phyloP scores from a whole-genome alignment of 768 basidiomycete genomes.

The Cystobasidium onofrii region DNA sequence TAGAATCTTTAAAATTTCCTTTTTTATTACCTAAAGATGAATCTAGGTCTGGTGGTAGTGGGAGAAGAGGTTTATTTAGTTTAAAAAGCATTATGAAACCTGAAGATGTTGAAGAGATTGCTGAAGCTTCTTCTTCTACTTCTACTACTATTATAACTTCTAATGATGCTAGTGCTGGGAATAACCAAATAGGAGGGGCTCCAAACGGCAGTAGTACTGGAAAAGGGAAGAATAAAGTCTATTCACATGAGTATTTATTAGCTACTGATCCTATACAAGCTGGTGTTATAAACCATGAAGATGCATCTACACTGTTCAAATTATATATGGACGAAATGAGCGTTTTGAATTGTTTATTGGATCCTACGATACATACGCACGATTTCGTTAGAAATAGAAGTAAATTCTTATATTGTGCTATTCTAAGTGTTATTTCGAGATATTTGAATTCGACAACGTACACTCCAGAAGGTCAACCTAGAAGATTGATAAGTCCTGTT shows the following conservation, averaged over 20 bases:
- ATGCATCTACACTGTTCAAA: conserved; percentile 28
- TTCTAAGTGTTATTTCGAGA: conserved; percentile 25
- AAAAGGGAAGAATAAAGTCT: not conserved
- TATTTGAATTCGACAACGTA: conserved; percentile 23
- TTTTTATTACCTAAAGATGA: conserved; percentile 19
- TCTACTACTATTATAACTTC: no score
- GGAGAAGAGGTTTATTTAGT: conserved; percentile 20
- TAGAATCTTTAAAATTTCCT: conserved; percentile 18
- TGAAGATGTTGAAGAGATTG: conserved; percentile 4
- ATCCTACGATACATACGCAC: conserved; percentile 19
- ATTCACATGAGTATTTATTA: not conserved
- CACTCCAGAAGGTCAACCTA: conserved; percentile 3
- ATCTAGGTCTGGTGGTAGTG: conserved; percentile 5
- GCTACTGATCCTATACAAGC: conserved; percentile 19
- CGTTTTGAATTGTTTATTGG: conserved; percentile 70
- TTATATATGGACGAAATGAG: conserved; percentile 68
- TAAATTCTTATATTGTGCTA: conserved; percentile 16
- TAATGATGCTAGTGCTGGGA: not conserved
- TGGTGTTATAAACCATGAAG: conserved; percentile 1
- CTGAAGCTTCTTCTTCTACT: not conserved
- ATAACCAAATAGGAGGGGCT: not conserved
- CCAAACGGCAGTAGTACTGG: not conserved
- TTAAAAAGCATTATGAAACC: conserved; percentile 13
- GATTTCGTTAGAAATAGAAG: conserved; percentile 15
- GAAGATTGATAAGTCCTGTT: conserved; percentile 14